Base-by-base conservation (phyloP, 805 yeast species). In the Wickerhamiella domercqiae region DNA sequence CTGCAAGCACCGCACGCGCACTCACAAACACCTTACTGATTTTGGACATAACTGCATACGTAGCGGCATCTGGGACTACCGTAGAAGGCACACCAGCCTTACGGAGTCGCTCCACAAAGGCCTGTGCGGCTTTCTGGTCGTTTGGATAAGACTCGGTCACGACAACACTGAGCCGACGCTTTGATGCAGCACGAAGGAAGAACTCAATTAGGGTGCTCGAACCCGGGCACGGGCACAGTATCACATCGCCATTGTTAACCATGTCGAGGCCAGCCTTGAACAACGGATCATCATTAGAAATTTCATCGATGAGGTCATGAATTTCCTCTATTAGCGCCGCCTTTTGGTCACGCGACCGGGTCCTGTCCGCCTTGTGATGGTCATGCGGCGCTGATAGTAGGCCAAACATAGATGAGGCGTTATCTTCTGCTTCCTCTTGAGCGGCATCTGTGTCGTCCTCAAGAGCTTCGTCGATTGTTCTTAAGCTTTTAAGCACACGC, bases 21-120 rank as follows among this genome's bases (percentile, higher is more conserved):
- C 97, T 96, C 38, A 93, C 71, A 41, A 90, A 73, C 21, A 90
- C 98, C 56, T 93, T 93, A 32, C 96, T 95, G 4, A 90, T 97
- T 46, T 95, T 67, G 28, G 95, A 80, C 97, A 90, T 90, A 34
- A 90, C 83, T 0, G 98, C 96, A 58, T 78, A 83, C 0, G 78
- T 84, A 19, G 93, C 78, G 4, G 93, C 70, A 54, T 90, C 99
- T 1, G 98, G 96, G 25, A 90, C 79, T 38, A 90, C 70, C 2
- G 86, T 79, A 1, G 95, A 77, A 45, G 84, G 93, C 33, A 90
- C 82, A 37, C 86, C 81, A 39, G 87, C 83, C 39, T 74, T 78
- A 1, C 93, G 78, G 45, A 90, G 67, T 39, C 70, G 71, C 49
- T 73, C 72, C 17, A 90, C 94, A 54, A 87, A 82, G 41, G 62